These are phyloP conservation scores for Tagetes erecta DNA, from an alignment of 129 eudicot species.

Conservation along the genomic window DNA sequence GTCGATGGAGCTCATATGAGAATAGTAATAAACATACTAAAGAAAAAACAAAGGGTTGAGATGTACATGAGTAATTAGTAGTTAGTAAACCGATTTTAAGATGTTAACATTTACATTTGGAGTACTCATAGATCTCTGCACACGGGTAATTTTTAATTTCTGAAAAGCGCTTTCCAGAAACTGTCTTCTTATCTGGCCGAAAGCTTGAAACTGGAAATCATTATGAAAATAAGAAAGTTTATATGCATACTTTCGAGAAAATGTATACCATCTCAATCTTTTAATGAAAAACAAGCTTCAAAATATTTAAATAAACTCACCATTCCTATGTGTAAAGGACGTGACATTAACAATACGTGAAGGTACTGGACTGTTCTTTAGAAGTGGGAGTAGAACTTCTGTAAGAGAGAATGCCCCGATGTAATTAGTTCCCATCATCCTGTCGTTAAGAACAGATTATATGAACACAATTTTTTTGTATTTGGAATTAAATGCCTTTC, in stretches of 20 bases:
- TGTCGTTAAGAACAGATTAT: slow-evolving; percentile 24
- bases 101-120: slow-evolving; percentile 51
- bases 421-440: slow-evolving; percentile 93
- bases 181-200: slow-evolving; percentile 48
- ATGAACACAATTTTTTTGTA: not conserved
- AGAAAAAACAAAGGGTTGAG: slow-evolving; percentile 17
- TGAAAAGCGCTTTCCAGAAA: slow-evolving; percentile 54
- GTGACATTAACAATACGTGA: slow-evolving; percentile 81
- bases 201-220: slow-evolving; percentile 48
- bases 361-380: slow-evolving; percentile 71
- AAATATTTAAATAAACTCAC: slow-evolving; percentile 35
- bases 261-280: not conserved
- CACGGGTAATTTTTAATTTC: slow-evolving; percentile 54
- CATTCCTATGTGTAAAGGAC: slow-evolving; percentile 90
- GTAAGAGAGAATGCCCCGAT: slow-evolving; percentile 82
- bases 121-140: slow-evolving; percentile 61
- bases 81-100: not conserved
- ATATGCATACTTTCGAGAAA: not conserved
- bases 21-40: slow-evolving; percentile 74
- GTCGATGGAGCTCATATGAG: slow-evolving; percentile 81
- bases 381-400: slow-evolving; percentile 65
- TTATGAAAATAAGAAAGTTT: not conserved
- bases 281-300: not conserved
- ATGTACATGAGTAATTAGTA: not conserved
- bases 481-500: not conserved